Base-by-base conservation (phyloP, 257 asterid genomes). In the Linaria vulgaris region DNA sequence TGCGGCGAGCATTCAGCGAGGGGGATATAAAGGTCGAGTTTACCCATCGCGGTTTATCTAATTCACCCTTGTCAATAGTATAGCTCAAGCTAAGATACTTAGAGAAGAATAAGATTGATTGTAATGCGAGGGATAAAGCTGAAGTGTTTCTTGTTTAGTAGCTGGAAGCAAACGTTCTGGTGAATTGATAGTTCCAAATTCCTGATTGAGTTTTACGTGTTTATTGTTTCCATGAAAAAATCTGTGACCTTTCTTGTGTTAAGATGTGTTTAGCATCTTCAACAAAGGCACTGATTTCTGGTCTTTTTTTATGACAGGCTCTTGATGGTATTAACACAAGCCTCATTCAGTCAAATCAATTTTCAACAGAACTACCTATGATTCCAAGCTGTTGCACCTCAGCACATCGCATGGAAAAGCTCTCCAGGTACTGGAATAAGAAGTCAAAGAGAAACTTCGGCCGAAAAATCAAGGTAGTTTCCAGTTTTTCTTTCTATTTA, bases 1-100 rank as follows among this genome's bases (percentile, higher is more conserved):
- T 89, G 90, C 85, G 98, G 48, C 82, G 98, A 73, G 86, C 98
- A 6, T 86, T 67, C 70, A 92, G 98, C 47, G 98, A 92, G 48
- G 98, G 98, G 68, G 98, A 92, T 72, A 82, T 92, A 59, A 80
- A 92, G 98, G 98, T 91, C 68, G 52, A 63, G 38, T 72, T 75
- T 69, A 67, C 59, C 50, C 14, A 38, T 44, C 49, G 2, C 60
- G 4, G 62, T 53, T 1, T 37, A 34, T 61, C 43, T 66, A 67
- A 48, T 56, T 66, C 16, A 10, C 46, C 24, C 41, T 15, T 25
- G 34, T 39, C 30, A 19, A 24, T 54, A 54, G 9, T 34, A 7
- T 34, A 34, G 9, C 41, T 34, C 10, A 34, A 34, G 1, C 5
- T 34, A 1, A 34, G 41, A 34, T 34, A 34, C 10, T 34, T 34